Base-by-base conservation (phyloP, 371 early-diverging fungal species). In the Mucor mucedo region DNA sequence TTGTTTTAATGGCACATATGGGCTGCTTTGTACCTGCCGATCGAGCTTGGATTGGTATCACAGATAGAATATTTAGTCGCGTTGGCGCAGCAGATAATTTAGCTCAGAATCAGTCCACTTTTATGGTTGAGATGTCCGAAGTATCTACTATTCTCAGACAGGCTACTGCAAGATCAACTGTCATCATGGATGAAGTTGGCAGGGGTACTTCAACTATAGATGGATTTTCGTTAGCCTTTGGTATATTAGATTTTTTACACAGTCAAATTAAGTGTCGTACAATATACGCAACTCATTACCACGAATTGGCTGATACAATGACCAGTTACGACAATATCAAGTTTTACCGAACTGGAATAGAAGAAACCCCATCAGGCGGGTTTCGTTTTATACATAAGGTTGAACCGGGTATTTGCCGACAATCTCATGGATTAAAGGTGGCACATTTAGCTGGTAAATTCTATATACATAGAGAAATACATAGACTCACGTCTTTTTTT, bases 61-160 rank as follows among this genome's bases (percentile, higher is more conserved):
- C 95, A 2, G 96, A 99, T 72, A 83, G 87, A 35, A 86, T 99
- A 29, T 94, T 94, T 68, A 88, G 96, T 30, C 86, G 99, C 52
- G 73, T 88, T n/a, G 94, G 94, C 0, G 87, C 90, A 1, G 84
- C 89, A 5, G 94, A 94, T 61, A 90, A 91, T 65, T 68, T 93
- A 14, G 88, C 90, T 5, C 86, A 86, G 49, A 88, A 95, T 38
- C 92, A 94, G 60, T 97, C 97, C 4, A 99, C 99, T 0, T 99
- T 99, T 75, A 96, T 99, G 96, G 92, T 96, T 7, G 99, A 99
- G 79, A 99, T 99, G 99, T 73, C 79, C 10, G 99, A 99, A 75
- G 93, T 97, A 0, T 93, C 96, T 0, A 82, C 86, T 9, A 98
- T 99, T 33, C 79, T 97, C 33, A 82, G 84, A 28, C 82, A 90